Percentiles rank a stretch among this genome's conserved stretches.
Conservation (phyloP, 2,329 filamentous ascomycete genomes). For the Cercospora beticola region DNA sequence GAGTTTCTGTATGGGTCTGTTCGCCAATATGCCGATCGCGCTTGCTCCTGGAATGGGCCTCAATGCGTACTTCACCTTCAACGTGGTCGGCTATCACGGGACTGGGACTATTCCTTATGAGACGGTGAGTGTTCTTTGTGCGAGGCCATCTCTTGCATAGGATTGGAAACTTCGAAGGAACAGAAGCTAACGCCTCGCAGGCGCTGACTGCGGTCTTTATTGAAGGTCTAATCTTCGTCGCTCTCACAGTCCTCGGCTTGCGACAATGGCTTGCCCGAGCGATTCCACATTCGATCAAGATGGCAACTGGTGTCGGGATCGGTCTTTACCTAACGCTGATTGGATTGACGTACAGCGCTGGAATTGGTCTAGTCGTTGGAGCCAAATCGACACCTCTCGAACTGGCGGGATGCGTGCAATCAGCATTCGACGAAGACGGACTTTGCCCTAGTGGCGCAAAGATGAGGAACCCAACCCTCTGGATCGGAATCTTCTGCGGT, state of each 20-base stretch:
- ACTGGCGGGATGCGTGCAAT: conserved; percentile 68
- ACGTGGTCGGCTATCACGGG: conserved; percentile 75
- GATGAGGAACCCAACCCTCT: conserved; percentile 82
- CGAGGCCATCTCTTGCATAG: no score
- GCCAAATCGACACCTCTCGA: conserved; percentile 67
- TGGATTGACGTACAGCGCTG: conserved; percentile 75
- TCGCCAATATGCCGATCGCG: conserved; percentile 77
- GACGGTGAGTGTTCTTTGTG: conserved; percentile 41
- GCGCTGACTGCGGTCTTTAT: conserved; percentile 86
- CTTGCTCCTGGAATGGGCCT: conserved; percentile 76
- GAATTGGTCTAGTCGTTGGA: conserved; percentile 76
- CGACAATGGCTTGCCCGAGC: conserved; percentile 85
- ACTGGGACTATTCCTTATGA: conserved; percentile 70
- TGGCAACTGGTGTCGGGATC: conserved; percentile 82
- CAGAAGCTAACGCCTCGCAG: background rate
- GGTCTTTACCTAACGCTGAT: conserved; percentile 78
- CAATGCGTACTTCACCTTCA: conserved; percentile 85
- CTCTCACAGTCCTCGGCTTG: conserved; percentile 73
- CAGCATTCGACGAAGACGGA: conserved; percentile 51
- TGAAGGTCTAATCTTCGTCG: conserved; percentile 83
- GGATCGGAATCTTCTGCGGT: conserved; percentile 85
- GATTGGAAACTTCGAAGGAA: background rate
- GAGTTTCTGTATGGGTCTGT: conserved; percentile 79
- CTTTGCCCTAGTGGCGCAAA: conserved; percentile 64
- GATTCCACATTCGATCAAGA: conserved; percentile 80